phyloP scores from a whole-genome alignment of 73 alveolate genomes.

The Paramecium tetraurelia region DNA sequence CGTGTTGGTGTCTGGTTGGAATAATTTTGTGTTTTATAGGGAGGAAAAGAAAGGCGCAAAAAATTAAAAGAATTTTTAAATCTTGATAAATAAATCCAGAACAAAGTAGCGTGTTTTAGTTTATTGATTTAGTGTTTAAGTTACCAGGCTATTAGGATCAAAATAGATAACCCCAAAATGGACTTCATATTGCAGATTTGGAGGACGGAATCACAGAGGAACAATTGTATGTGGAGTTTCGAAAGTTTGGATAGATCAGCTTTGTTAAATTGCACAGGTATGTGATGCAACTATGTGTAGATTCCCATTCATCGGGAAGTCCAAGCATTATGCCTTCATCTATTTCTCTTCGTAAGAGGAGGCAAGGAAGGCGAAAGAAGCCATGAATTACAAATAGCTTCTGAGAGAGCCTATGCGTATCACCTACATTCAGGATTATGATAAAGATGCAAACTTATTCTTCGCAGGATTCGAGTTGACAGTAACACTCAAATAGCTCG shows the following conservation, averaged over 20 bases:
- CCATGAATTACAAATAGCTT: conserved; percentile 27
- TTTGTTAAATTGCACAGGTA: conserved; percentile 51
- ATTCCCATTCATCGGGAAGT: conserved; percentile 33
- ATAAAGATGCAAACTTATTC: conserved; percentile 64
- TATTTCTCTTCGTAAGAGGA: neutral
- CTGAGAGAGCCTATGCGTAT: conserved; percentile 21
- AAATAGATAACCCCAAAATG: neutral
- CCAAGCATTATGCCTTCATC: conserved; percentile 32
- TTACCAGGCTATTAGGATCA: neutral
- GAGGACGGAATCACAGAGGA: conserved; percentile 52
- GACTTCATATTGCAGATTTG: conserved; percentile 28
- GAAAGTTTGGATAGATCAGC: conserved; percentile 15
- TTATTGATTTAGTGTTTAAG: neutral
- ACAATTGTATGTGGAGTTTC: conserved; percentile 11
- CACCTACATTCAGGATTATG: neutral
- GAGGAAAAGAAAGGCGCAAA: neutral
- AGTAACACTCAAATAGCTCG: conserved; percentile 58
- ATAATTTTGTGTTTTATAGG: neutral
- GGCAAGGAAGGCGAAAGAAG: conserved; percentile 28
- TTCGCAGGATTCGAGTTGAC: conserved; percentile 66
- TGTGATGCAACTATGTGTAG: neutral
- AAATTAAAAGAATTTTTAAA: conserved; percentile 11
- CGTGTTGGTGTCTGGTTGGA: neutral
- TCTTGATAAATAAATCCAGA: neutral
- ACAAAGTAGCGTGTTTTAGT: neutral